phyloP scores from a whole-genome alignment of 2,329 filamentous ascomycete species.

The Pseudophaeomoniella oleicola region DNA sequence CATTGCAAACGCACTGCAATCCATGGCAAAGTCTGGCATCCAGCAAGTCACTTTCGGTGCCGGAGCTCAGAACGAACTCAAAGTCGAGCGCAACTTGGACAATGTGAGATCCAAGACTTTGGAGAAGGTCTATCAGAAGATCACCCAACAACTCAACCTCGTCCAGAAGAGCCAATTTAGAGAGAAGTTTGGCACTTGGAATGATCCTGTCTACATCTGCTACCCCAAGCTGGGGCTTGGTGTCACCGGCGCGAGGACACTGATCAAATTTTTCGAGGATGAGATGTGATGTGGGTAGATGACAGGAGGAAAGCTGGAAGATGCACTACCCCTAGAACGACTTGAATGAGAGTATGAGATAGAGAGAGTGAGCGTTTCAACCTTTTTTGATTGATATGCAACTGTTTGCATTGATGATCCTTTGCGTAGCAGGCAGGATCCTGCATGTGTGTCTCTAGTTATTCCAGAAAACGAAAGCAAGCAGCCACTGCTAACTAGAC shows the following conservation, averaged over 20 bases:
- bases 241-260: constrained; percentile 55
- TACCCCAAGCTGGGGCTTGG: constrained; percentile 67
- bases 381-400: too few species aligned
- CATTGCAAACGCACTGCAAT: constrained; percentile 48
- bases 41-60: constrained; percentile 61
- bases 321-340: too few species aligned
- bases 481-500: too few species aligned
- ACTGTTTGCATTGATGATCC: too few species aligned
- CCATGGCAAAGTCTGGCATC: constrained; percentile 35
- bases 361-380: too few species aligned
- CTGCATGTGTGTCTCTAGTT: too few species aligned
- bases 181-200: constrained; percentile 64
- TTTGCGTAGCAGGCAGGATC: too few species aligned
- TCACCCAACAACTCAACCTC: constrained; percentile 57
- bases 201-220: constrained; percentile 66
- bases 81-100: constrained; percentile 57
- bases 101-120: constrained; percentile 59
- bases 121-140: constrained; percentile 55
- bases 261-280: constrained; percentile 69
- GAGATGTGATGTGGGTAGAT: neutral
- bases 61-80: constrained; percentile 53
- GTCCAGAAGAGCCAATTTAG: constrained; percentile 66
- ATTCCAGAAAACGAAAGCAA: too few species aligned
- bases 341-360: too few species aligned
- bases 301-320: too few species aligned